Evolutionary conservation across 2,329 filamentous ascomycete genomes (phyloP), one percentile per base, ranked within the genome.

Genomic region (Talaromyces pinophilus): DNA sequence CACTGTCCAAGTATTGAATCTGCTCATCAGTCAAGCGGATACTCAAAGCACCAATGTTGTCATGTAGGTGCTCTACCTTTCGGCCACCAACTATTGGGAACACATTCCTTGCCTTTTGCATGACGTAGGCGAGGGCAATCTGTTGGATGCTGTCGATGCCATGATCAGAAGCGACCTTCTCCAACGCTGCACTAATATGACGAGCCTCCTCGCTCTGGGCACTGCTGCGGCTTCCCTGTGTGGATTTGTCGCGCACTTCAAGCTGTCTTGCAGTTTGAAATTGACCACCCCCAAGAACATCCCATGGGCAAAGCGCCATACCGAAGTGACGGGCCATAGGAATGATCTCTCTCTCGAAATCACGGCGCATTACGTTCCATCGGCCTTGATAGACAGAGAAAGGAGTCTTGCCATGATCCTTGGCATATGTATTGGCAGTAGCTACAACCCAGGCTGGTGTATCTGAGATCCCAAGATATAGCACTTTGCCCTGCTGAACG

Each of bases 51-150:
- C 89, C 85, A 69, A 92, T 89, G 72, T 92, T 92, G 67, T 82
- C 83, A 73, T 88, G 85, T 48, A 93, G 79, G 73, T 93, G 89
- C 59, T 89, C 86, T 7, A 91, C 76, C 70, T 88, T 92, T 10
- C 90, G 84, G 0, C 88, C 88, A 15, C 90, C 90, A 5, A 92
- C 82, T 50, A 93, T 87, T 1, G 91, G 91, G 73, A 91, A 91
- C 19, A 92, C 87, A 71, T 91, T 87, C 0, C 89, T 85, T 0
- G 88, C 81, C 78, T 92, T 92, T 69, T 87, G 84, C 83, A 90
- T 85, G n/a, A 92, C 87, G 72, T 93, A 93, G 2, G 90, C 90
- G 25, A 93, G 78, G 10, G 90, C 90, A 35, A 91, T 79, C 44
- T 84, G 84, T 2, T 87, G 89, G 60, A 91, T 82, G 3, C 72